Percentiles rank a stretch among this genome's conserved stretches.
Conservation (phyloP, 257 asterid genomes). For the Forsythia suspensa region DNA sequence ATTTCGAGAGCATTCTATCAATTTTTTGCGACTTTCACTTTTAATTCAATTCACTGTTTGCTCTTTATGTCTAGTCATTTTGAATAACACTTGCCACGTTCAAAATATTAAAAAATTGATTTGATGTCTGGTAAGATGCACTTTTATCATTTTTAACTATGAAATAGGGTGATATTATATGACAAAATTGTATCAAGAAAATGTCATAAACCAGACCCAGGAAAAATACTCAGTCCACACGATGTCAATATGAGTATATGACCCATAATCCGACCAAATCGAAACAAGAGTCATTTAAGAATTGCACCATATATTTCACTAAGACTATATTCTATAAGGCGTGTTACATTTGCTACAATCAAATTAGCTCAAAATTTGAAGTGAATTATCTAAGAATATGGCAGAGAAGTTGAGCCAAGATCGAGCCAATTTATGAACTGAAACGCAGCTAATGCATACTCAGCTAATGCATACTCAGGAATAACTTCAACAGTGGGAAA, state of each 20-base stretch:
- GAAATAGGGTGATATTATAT: background rate
- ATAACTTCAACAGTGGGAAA: too few species aligned
- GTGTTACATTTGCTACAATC: background rate
- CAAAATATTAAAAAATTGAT: too few species aligned
- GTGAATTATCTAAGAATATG: background rate
- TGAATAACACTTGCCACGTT: too few species aligned
- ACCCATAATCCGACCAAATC: background rate
- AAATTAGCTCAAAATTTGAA: background rate
- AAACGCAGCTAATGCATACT: background rate
- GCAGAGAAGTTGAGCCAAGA: background rate
- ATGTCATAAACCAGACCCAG: background rate
- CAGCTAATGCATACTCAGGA: too few species aligned
- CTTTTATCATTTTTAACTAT: background rate
- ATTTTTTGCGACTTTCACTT: too few species aligned
- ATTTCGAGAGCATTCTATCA: too few species aligned
- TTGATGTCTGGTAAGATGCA: background rate
- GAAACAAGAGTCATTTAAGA: background rate
- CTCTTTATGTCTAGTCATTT: too few species aligned
- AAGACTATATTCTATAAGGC: background rate
- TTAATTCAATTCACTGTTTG: too few species aligned
- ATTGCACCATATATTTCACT: background rate
- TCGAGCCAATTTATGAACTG: background rate
- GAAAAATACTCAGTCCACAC: background rate
- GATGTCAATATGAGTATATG: background rate
- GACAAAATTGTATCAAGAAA: background rate